A percentile compares a stretch with the other conserved stretches of the same genome.
Evolutionary conservation across 78 protist species (phyloP).

Genomic region (Dictyostelium brefeldianum): DNA sequence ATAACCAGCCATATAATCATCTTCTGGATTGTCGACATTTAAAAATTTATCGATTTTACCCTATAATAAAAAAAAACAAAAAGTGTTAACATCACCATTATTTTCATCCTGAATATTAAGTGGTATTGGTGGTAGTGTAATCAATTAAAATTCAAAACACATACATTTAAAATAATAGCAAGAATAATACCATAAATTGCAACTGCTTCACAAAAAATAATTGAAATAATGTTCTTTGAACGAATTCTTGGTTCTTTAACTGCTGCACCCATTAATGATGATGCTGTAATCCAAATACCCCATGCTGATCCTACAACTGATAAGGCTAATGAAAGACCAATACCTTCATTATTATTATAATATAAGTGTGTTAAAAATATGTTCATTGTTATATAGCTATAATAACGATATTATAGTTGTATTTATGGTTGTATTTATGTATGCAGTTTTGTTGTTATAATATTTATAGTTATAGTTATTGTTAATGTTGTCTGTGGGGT

Average conservation of each 20-base stretch:
- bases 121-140: not conserved
- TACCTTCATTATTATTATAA: not conserved
- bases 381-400: no score
- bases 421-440: no score
- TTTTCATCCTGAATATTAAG: not conserved
- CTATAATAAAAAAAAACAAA: not conserved
- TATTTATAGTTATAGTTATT: no score
- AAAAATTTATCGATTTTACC: constrained; percentile 45
- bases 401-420: no score
- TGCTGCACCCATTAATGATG: constrained; percentile 96
- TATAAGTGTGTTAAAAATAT: no score
- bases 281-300: constrained; percentile 96
- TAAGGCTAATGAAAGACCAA: constrained; percentile 93
- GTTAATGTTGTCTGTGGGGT: no score
- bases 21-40: not conserved
- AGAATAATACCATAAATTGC: constrained; percentile 99
- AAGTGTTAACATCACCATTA: not conserved
- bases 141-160: not conserved
- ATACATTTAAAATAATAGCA: constrained; percentile 92
- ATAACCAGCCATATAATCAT: constrained; percentile 84
- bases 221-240: constrained; percentile 94
- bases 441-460: no score
- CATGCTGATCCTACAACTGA: constrained; percentile 99
- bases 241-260: constrained; percentile 96
- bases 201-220: constrained; percentile 99